phyloP scores from a whole-genome alignment of 1,284 basidiomycete genomes.

The Calocybe gambosa region DNA sequence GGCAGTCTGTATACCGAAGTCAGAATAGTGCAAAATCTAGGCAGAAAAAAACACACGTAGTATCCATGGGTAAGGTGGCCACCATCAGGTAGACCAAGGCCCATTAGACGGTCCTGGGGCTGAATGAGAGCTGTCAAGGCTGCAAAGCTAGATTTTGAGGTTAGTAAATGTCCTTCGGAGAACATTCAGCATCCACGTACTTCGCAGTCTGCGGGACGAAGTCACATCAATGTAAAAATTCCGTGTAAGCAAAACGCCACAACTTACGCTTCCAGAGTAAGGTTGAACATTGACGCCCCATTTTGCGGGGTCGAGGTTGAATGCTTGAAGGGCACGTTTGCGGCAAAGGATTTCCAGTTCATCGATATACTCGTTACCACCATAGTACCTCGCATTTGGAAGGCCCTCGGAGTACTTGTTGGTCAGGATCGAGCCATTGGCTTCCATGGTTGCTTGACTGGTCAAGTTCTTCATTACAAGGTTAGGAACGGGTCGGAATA shows the following conservation, averaged over 20 bases:
- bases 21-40: conserved; percentile 16
- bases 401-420: conserved; percentile 99
- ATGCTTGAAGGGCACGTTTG: conserved; percentile 93
- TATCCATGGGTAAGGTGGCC: conserved; percentile 98
- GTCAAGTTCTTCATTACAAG: conserved; percentile 76
- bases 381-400: conserved; percentile 94
- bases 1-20: conserved; percentile 62
- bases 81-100: conserved; percentile 96
- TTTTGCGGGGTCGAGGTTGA: conserved; percentile 87
- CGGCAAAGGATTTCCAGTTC: conserved; percentile 94
- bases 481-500: conserved; percentile 10
- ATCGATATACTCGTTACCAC: conserved; percentile 96
- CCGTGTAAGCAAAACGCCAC: conserved; percentile 1
- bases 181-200: no score
- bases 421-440: conserved; percentile 97
- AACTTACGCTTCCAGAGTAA: conserved; percentile 85
- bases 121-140: conserved; percentile 95
- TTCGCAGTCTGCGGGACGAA: conserved; percentile 66
- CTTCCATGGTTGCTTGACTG: conserved; percentile 92
- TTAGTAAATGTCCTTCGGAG: no score
- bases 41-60: conserved; percentile 55
- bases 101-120: conserved; percentile 99
- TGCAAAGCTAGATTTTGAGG: conserved; percentile 87
- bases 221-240: conserved; percentile 7
- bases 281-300: conserved; percentile 99